Conservation (phyloP, 306 rosid genomes). For the Trichosanthes truncata region DNA sequence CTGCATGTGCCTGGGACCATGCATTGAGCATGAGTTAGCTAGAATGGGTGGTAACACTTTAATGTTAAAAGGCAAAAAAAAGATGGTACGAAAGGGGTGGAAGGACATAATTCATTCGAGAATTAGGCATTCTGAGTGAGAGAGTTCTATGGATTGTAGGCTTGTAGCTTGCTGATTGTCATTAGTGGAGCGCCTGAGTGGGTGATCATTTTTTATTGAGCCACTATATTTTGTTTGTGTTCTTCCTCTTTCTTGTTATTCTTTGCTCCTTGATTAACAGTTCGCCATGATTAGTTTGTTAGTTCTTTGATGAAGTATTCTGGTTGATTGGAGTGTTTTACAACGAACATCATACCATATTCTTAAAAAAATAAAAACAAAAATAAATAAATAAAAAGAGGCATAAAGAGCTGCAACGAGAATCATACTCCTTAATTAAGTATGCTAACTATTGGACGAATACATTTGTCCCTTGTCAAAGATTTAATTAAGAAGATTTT, state of each 20-base stretch:
- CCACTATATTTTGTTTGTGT: neutral
- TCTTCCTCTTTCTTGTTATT: neutral
- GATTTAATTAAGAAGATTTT: neutral
- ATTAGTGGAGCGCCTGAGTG: neutral
- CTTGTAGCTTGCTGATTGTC: neutral
- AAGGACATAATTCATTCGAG: neutral
- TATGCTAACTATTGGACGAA: neutral
- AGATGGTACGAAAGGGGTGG: neutral
- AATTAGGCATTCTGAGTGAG: neutral
- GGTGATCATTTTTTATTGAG: neutral
- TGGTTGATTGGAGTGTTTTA: neutral
- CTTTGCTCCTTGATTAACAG: neutral
- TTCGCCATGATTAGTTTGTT: neutral
- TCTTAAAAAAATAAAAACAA: neutral
- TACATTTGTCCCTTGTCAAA: neutral
- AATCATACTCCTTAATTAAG: neutral
- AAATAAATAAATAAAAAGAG: neutral
- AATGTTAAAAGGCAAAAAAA: neutral
- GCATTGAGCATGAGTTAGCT: neutral
- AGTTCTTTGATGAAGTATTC: neutral
- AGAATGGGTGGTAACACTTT: neutral
- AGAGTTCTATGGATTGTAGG: neutral
- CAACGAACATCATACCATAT: neutral
- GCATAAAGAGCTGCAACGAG: neutral
- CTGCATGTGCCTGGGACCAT: neutral